Evolutionary conservation across 2,329 filamentous ascomycete genomes (phyloP), one percentile per base, ranked within the genome.

Genomic region (Bipolaris bicolor): DNA sequence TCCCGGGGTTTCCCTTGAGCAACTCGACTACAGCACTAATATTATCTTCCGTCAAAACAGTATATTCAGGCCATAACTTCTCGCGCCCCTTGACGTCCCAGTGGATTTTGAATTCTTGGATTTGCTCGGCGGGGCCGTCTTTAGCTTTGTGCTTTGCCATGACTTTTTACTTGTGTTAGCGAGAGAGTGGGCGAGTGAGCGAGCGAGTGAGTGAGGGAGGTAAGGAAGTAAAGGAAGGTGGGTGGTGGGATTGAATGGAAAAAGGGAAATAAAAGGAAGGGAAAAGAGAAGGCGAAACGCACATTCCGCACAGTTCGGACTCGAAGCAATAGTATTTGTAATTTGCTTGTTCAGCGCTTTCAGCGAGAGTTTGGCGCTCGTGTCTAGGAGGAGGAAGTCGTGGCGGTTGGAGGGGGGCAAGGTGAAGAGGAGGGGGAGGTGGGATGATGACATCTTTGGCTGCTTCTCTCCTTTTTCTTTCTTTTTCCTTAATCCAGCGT

Each of bases 1-100:
- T 70, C 39, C 61, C 65, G 0, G 52, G 59, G 16, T 65, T 65
- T 36, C 60, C 11, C 62, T 64, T 66, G 48, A 76, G 29, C 63
- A 74, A 10, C 63, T 72, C 70, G 43, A 73, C 7, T 11, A 75
- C 49, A 11, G 70, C 72, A 3, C 44, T 37, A 5, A 70, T 59
- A 45, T 76, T 76, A 47, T 66, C 65, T 10, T 75, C 70, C 18
- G 71, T 75, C 46, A 76, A 46, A 7, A 73, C 55, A 5, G 73
- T 76, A 18, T 69, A 72, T 50, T 76, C 71, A 3, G 72, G 73
- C 72, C 72, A 76, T 3, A 71, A 62, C 31, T 71, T 75, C 22
- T 76, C 73, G 13, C 71, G 59, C 7, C 55, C 65, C 44, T 61
- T 62, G 15, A 58, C 63, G 49, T 65, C 65, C 73, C 73, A 76